A percentile compares a stretch with the other conserved stretches of the same genome.
Conservation (phyloP, 306 rosid species). For the Prinsepia uniflora region DNA sequence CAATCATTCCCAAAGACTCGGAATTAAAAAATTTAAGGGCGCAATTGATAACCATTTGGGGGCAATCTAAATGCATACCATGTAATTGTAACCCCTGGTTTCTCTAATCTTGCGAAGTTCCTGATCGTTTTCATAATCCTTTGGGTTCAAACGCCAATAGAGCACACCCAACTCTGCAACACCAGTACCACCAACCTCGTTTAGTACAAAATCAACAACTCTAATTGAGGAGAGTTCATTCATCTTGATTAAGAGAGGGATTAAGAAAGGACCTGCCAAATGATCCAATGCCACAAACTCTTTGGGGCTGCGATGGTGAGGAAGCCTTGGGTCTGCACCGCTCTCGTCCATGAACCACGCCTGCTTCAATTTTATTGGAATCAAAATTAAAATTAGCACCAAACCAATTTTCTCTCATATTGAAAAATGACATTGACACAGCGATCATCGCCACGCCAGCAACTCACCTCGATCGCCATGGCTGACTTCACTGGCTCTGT, state of each 20-base stretch:
- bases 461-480: conserved; percentile 66
- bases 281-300: conserved; percentile 47
- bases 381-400: not conserved
- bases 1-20: not conserved
- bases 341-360: conserved; percentile 83
- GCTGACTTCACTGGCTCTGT: not conserved
- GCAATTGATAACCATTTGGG: too few species aligned
- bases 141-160: conserved; percentile 48
- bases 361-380: conserved; percentile 26
- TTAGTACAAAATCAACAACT: not conserved
- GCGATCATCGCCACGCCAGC: not conserved
- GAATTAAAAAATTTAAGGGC: too few species aligned
- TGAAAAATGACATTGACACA: not conserved
- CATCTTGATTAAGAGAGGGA: not conserved
- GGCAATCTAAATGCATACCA: conserved; percentile 34
- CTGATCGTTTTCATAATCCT: conserved; percentile 51
- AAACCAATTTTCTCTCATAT: not conserved
- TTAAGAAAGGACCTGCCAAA: conserved; percentile 50
- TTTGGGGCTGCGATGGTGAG: conserved; percentile 57
- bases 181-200: conserved; percentile 2
- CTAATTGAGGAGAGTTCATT: not conserved
- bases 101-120: conserved; percentile 66
- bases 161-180: conserved; percentile 51
- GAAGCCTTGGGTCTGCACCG: conserved; percentile 68
- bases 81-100: conserved; percentile 71